These are phyloP conservation scores for Ehretia macrophylla DNA, from an alignment of 257 asterid genomes.

Conservation along the genomic window DNA sequence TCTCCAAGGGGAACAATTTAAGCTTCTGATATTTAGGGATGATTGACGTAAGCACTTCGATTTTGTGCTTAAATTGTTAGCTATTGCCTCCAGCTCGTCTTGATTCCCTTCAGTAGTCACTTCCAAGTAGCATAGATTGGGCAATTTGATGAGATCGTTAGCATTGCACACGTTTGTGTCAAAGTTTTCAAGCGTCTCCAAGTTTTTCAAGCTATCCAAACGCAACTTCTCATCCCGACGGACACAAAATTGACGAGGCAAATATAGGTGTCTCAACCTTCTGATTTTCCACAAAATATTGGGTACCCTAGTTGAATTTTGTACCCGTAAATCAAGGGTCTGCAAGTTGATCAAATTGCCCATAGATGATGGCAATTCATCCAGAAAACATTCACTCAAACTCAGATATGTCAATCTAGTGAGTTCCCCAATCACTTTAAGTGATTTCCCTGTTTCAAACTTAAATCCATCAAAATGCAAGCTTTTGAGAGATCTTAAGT, in stretches of 20 bases:
- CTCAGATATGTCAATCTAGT: constrained; percentile 23
- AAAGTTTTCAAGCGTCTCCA: constrained; percentile 8
- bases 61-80: background rate
- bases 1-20: background rate
- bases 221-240: background rate
- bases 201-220: constrained; percentile 5
- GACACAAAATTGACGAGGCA: constrained; percentile 4
- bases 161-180: background rate
- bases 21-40: background rate
- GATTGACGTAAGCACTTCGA: background rate
- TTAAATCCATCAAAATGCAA: constrained; percentile 12
- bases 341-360: constrained; percentile 16
- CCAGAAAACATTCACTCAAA: constrained; percentile 23
- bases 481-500: background rate
- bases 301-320: background rate
- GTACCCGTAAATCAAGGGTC: constrained; percentile 28
- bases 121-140: background rate
- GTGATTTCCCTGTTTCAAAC: background rate
- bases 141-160: background rate
- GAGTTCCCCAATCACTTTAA: background rate
- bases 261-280: constrained; percentile 12
- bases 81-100: background rate
- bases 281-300: constrained; percentile 6
- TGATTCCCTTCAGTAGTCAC: background rate
- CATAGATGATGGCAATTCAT: constrained; percentile 13